Conservation (phyloP, 345 rosid genomes). For the Gossypium herbaceum region DNA sequence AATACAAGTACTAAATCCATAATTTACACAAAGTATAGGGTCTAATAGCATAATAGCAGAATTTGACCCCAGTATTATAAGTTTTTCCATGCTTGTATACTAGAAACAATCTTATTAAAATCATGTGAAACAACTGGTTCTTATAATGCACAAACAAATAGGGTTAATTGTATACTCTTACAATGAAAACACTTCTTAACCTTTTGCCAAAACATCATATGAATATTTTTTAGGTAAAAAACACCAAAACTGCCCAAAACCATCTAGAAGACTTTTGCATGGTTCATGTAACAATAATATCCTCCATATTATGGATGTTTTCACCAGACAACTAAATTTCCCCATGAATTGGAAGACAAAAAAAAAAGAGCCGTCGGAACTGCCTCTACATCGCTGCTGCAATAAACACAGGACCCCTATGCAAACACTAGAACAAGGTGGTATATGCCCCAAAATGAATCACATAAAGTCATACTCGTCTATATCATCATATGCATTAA, state of each 20-base stretch:
- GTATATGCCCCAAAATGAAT: slow-evolving; percentile 15
- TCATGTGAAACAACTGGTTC: neutral
- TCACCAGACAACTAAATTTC: slow-evolving; percentile 1
- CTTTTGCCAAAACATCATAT: neutral
- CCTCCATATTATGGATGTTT: neutral
- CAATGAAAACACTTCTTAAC: neutral
- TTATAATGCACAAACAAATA: slow-evolving; percentile 17
- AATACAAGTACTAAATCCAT: too few species aligned
- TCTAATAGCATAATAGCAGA: too few species aligned
- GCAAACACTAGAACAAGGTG: slow-evolving; percentile 10
- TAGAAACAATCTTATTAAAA: neutral
- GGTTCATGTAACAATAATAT: neutral
- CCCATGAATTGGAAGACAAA: slow-evolving; percentile 1
- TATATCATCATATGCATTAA: slow-evolving; percentile 42
- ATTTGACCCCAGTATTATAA: too few species aligned
- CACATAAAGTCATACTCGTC: slow-evolving; percentile 95
- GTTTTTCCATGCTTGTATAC: neutral
- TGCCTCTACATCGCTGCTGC: slow-evolving; percentile 2
- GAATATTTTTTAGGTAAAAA: neutral
- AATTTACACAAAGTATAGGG: too few species aligned
- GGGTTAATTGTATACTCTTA: neutral
- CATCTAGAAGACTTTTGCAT: neutral
- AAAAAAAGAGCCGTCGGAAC: slow-evolving; percentile 9
- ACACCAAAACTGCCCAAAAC: neutral
- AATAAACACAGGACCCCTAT: slow-evolving; percentile 4